Evolutionary conservation across 2,329 filamentous ascomycete genomes (phyloP).

Genomic region (Trichoderma harzianum): DNA sequence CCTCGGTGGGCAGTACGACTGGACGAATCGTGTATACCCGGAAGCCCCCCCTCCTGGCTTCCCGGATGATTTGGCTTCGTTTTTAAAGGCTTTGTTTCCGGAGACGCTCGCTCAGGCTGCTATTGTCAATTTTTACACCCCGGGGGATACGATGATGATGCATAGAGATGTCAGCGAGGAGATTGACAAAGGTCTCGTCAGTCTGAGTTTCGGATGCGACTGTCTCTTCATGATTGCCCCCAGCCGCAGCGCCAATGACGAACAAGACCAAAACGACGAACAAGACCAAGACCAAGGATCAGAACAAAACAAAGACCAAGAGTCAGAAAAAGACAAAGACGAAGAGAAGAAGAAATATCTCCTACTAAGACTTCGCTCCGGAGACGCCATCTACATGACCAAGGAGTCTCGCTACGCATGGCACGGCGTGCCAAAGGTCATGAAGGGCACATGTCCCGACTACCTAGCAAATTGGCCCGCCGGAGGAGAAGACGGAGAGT

Average conservation of each 20-base stretch:
- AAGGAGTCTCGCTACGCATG: slow-evolving; percentile 80
- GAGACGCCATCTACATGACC: slow-evolving; percentile 89
- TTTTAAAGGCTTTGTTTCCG: slow-evolving; percentile 71
- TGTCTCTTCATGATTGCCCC: slow-evolving; percentile 82
- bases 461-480: slow-evolving; percentile 74
- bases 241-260: slow-evolving; percentile 31
- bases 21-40: slow-evolving; percentile 84
- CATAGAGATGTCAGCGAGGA: slow-evolving; percentile 93
- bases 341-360: slow-evolving; percentile 46
- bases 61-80: slow-evolving; percentile 65
- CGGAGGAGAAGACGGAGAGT: slow-evolving; percentile 45
- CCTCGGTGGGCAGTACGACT: slow-evolving; percentile 93
- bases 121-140: slow-evolving; percentile 89
- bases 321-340: slow-evolving; percentile 22
- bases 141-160: slow-evolving; percentile 85
- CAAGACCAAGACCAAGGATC: background rate
- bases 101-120: slow-evolving; percentile 79
- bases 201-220: slow-evolving; percentile 86
- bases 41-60: slow-evolving; percentile 65
- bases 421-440: slow-evolving; percentile 89
- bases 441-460: slow-evolving; percentile 73
- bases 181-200: slow-evolving; percentile 73
- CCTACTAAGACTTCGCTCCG: slow-evolving; percentile 69
- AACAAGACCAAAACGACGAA: background rate
- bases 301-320: slow-evolving; percentile 22